A percentile compares a stretch with the other conserved stretches of the same genome.
Conservation (phyloP, 208 protist genomes). For the Blastocrithidia nonstop region DNA sequence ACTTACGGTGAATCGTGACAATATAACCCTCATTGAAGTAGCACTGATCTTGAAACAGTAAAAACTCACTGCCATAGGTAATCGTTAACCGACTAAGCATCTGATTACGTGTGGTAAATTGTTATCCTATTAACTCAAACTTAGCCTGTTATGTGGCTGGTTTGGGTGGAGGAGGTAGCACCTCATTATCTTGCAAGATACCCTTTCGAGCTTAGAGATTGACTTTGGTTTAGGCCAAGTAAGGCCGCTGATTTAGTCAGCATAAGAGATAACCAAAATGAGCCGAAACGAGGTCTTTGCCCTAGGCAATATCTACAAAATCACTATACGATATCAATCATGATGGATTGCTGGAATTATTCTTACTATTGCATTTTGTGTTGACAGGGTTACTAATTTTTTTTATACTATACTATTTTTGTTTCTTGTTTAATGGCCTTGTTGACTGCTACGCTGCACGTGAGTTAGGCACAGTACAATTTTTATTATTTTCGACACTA, state of each 20-base stretch:
- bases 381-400: too few relatives aligned
- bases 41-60: constrained; percentile 57
- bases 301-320: constrained; percentile 34
- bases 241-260: constrained; percentile 20
- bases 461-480: too few relatives aligned
- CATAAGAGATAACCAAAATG: constrained; percentile 44
- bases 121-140: constrained; percentile 35
- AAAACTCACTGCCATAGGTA: constrained; percentile 39
- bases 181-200: constrained; percentile 64
- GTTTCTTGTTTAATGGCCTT: too few relatives aligned
- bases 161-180: constrained; percentile 25
- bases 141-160: constrained; percentile 28
- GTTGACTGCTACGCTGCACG: too few relatives aligned
- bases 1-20: constrained; percentile 56
- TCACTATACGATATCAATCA: too few relatives aligned
- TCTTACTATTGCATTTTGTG: too few relatives aligned
- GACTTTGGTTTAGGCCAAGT: constrained; percentile 33
- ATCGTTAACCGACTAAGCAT: constrained; percentile 50
- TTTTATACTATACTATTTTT: too few relatives aligned
- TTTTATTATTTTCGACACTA: too few relatives aligned
- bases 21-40: constrained; percentile 68
- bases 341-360: too few relatives aligned
- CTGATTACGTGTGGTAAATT: constrained; percentile 73
- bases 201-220: constrained; percentile 63
- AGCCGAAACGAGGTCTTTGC: constrained; percentile 31